Evolutionary conservation across 2,329 filamentous ascomycete genomes (phyloP).

Genomic region (Trichoderma sp.): DNA sequence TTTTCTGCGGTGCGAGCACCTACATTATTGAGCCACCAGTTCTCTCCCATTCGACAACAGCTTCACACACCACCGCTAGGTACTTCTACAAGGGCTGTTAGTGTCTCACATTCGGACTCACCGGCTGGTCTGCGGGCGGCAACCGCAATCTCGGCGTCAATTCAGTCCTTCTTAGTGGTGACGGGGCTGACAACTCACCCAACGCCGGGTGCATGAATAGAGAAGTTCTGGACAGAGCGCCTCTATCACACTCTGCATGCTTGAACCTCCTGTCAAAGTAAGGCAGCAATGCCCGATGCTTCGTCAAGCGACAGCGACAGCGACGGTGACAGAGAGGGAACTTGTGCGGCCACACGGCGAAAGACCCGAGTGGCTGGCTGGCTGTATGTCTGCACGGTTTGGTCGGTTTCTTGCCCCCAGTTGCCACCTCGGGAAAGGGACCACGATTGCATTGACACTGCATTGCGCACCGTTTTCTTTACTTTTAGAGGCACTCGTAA

Average conservation of each 20-base stretch:
- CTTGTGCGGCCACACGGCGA: background rate
- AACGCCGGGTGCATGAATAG: background rate
- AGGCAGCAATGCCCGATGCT: slow-evolving; percentile 2
- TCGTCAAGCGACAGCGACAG: background rate
- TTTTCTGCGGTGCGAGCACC: background rate
- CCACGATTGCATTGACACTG: background rate
- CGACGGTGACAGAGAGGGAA: background rate
- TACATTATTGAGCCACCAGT: background rate
- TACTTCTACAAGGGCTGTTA: background rate
- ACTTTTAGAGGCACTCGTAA: background rate
- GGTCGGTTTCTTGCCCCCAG: background rate
- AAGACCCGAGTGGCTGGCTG: slow-evolving; percentile 3
- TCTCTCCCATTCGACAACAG: background rate
- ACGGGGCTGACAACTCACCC: background rate
- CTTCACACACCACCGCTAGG: background rate
- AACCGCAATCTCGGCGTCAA: background rate
- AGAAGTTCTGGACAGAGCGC: background rate
- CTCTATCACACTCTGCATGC: background rate
- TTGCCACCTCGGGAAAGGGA: background rate
- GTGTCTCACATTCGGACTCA: background rate
- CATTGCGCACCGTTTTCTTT: background rate
- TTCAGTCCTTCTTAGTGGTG: background rate
- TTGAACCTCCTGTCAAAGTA: background rate
- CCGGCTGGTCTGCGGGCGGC: background rate
- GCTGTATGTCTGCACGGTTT: background rate